Percentiles rank a stretch among this genome's conserved stretches.
These are phyloP conservation scores for Isabelozyma gotoi DNA, from an alignment of 805 yeast species.

Conservation along the genomic window DNA sequence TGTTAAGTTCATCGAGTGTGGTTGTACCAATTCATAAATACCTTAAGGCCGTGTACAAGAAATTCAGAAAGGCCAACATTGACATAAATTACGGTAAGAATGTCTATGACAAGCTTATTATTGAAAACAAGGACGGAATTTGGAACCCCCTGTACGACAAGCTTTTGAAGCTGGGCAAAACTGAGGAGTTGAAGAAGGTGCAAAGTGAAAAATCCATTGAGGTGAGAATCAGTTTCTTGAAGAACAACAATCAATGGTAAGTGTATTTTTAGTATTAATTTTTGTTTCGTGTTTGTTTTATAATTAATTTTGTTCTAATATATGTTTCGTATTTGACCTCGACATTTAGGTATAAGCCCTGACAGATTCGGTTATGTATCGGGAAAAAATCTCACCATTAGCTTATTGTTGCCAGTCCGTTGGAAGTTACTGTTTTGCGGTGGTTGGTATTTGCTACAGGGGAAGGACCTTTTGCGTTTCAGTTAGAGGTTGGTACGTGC, in stretches of 20 bases:
- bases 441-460: too few relatives aligned
- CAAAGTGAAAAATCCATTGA: constrained; percentile 11
- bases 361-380: too few relatives aligned
- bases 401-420: too few relatives aligned
- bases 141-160: constrained; percentile 13
- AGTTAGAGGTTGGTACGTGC: too few relatives aligned
- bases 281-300: background rate
- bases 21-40: constrained; percentile 6
- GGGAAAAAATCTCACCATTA: too few relatives aligned
- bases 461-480: too few relatives aligned
- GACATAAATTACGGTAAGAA: background rate
- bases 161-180: constrained; percentile 3
- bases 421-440: too few relatives aligned
- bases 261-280: background rate
- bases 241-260: constrained; percentile 1
- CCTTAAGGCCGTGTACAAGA: constrained; percentile 6
- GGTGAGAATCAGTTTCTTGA: constrained; percentile 10
- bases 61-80: constrained; percentile 1
- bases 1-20: constrained; percentile 14
- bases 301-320: background rate
- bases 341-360: too few relatives aligned
- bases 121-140: constrained; percentile 9
- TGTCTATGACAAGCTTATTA: constrained; percentile 5
- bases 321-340: too few relatives aligned
- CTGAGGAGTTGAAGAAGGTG: constrained; percentile 5